phyloP scores from a whole-genome alignment of 768 basidiomycete species.

The Kwoniella mangroviensis region DNA sequence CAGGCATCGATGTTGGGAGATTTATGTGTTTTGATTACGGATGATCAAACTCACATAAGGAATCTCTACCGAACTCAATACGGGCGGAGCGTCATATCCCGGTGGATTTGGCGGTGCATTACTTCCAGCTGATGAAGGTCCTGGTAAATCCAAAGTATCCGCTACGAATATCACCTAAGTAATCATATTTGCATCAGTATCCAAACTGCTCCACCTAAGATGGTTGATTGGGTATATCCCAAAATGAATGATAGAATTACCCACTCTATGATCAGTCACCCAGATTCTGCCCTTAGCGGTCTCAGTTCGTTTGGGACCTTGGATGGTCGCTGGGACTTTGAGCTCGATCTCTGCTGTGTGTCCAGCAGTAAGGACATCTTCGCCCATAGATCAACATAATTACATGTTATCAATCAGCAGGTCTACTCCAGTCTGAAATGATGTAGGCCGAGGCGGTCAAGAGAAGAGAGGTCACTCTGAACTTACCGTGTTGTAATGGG shows the following conservation, averaged over 20 bases:
- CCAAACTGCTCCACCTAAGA: no score
- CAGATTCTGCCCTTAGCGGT: slow-evolving; percentile 40
- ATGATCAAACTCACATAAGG: slow-evolving; percentile 34
- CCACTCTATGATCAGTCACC: slow-evolving; percentile 49
- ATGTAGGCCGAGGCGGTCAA: background rate
- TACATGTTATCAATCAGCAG: no score
- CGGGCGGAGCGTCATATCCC: slow-evolving; percentile 25
- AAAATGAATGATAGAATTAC: slow-evolving; percentile 3
- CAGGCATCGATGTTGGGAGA: no score
- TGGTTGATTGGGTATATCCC: no score
- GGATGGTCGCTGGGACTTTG: slow-evolving; percentile 42
- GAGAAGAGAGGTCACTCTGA: background rate
- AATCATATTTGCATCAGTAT: background rate
- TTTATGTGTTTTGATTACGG: background rate
- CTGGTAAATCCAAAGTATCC: slow-evolving; percentile 16
- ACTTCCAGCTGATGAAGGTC: slow-evolving; percentile 10
- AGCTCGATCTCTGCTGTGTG: slow-evolving; percentile 44
- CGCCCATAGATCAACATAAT: slow-evolving; percentile 10
- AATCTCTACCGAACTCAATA: slow-evolving; percentile 29
- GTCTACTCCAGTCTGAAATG: background rate
- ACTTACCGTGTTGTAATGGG: slow-evolving; percentile 14
- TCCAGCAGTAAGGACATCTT: slow-evolving; percentile 31
- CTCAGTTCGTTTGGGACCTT: slow-evolving; percentile 46
- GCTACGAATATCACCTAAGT: slow-evolving; percentile 32
- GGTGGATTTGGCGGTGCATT: slow-evolving; percentile 18